Evolutionary conservation across 2,329 filamentous ascomycete species (phyloP).

Genomic region (Basipetospora chlamydospora): DNA sequence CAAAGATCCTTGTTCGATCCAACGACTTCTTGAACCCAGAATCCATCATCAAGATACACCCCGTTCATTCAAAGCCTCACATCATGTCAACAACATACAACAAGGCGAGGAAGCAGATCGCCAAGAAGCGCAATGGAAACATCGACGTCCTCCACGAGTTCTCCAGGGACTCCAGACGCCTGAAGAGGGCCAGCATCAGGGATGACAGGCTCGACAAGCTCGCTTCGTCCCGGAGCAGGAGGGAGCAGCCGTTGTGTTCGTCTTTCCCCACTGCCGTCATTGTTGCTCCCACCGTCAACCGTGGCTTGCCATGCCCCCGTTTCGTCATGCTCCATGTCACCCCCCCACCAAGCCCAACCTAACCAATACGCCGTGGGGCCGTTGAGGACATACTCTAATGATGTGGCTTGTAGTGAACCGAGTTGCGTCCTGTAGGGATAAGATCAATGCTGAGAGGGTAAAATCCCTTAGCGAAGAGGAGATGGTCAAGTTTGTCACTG

Average conservation of each 20-base stretch:
- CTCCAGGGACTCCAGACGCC: constrained; percentile 69
- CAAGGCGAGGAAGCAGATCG: constrained; percentile 80
- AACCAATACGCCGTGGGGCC: no score
- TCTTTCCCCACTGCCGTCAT: constrained; percentile 8
- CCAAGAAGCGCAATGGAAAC: constrained; percentile 68
- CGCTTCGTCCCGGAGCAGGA: constrained; percentile 53
- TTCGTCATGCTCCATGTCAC: constrained; percentile 1
- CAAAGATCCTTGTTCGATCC: no score
- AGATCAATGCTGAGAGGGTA: constrained; percentile 31
- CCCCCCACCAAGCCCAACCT: no score
- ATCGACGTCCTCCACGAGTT: constrained; percentile 71
- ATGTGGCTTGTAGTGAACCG: constrained; percentile 39
- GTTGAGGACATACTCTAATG: background rate
- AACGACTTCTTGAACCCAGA: no score
- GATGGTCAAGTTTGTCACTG: constrained; percentile 39
- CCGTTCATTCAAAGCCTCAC: constrained; percentile 2
- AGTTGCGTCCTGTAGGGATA: constrained; percentile 51
- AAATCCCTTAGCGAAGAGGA: constrained; percentile 31
- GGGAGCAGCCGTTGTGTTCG: constrained; percentile 60
- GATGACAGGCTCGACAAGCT: constrained; percentile 72
- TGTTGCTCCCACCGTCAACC: no score
- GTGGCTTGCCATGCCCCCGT: background rate
- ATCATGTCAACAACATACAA: constrained; percentile 61
- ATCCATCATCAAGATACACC: background rate
- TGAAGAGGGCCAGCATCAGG: constrained; percentile 65